Evolutionary conservation across 2,329 filamentous ascomycete species (phyloP).

Genomic region (Monosporascus sp.): DNA sequence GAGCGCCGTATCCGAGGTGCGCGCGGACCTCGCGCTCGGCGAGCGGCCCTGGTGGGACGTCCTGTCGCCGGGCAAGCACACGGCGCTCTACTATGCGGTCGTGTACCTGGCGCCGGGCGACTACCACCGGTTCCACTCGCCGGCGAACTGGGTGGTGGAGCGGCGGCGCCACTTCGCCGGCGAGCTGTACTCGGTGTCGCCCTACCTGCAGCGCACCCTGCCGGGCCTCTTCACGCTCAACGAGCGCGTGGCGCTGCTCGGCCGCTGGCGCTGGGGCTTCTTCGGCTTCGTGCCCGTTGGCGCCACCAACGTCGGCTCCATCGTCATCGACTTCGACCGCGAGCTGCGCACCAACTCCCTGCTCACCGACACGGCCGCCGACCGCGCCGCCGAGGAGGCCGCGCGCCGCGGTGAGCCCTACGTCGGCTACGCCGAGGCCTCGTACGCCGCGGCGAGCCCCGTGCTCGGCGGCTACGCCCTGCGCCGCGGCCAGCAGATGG

Average conservation of each 20-base stretch:
- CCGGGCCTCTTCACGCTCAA: constrained; percentile 95
- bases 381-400: constrained; percentile 77
- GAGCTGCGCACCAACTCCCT: constrained; percentile 91
- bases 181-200: constrained; percentile 90
- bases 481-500: constrained; percentile 90
- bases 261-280: constrained; percentile 95
- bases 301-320: constrained; percentile 94
- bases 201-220: constrained; percentile 86
- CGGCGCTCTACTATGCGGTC: constrained; percentile 85
- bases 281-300: constrained; percentile 95
- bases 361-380: constrained; percentile 86
- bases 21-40: constrained; percentile 73
- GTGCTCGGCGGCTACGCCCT: constrained; percentile 80
- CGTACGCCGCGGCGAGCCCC: constrained; percentile 71
- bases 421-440: constrained; percentile 87
- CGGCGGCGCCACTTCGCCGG: constrained; percentile 94
- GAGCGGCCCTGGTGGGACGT: constrained; percentile 66
- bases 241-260: constrained; percentile 88
- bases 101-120: constrained; percentile 96
- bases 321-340: constrained; percentile 93
- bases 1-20: constrained; percentile 75
- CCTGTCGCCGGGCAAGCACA: constrained; percentile 56
- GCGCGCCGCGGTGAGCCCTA: constrained; percentile 72
- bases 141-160: constrained; percentile 91
- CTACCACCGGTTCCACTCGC: constrained; percentile 97